Evolutionary conservation across 1,284 basidiomycete genomes (phyloP).

Genomic region (Leucoagaricus sp.): DNA sequence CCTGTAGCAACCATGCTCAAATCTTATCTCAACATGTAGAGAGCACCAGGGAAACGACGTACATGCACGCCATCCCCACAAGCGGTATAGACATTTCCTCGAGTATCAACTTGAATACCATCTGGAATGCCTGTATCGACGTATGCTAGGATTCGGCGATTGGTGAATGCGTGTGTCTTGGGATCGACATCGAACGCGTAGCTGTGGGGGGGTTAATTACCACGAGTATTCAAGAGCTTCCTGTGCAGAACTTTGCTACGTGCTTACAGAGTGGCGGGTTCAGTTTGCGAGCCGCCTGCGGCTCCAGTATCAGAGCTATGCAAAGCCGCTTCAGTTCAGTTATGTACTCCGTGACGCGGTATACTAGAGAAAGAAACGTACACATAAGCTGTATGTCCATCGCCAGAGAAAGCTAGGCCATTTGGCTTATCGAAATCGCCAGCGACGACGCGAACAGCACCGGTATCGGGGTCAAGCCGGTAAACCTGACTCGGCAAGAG

Average conservation of each 20-base stretch:
- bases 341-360: not conserved
- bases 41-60: conserved; percentile 18
- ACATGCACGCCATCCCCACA: conserved; percentile 71
- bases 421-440: conserved; percentile 65
- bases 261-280: conserved; percentile 61
- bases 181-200: conserved; percentile 75
- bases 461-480: conserved; percentile 64
- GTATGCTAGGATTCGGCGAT: conserved; percentile 74
- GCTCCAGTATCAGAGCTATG: conserved; percentile 57
- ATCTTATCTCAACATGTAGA: conserved; percentile 10
- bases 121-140: conserved; percentile 69
- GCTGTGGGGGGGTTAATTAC: too few species aligned
- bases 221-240: too few species aligned
- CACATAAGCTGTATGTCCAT: conserved; percentile 70
- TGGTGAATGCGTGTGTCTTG: conserved; percentile 53
- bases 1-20: conserved; percentile 32
- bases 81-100: conserved; percentile 66
- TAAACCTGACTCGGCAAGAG: conserved; percentile 75
- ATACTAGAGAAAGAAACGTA: conserved; percentile 34
- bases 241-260: too few species aligned
- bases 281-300: conserved; percentile 54
- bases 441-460: conserved; percentile 67
- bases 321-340: not conserved
- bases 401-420: conserved; percentile 69
- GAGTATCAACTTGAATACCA: conserved; percentile 66